phyloP scores from a whole-genome alignment of 768 basidiomycete genomes.

The Phaeotremella fagi region DNA sequence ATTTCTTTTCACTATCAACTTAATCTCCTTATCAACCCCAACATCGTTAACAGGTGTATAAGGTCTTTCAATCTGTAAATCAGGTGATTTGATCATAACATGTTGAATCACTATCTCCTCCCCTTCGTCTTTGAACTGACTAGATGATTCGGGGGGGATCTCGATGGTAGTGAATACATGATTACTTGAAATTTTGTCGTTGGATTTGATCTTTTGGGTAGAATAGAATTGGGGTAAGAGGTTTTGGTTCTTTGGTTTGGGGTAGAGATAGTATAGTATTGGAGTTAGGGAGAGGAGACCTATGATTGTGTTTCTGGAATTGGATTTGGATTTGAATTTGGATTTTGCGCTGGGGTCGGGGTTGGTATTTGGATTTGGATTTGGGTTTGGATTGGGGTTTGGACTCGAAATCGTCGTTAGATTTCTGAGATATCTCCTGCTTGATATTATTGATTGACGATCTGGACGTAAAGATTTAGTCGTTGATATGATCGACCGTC shows the following conservation, averaged over 20 bases:
- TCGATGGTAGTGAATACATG: conserved; percentile 13
- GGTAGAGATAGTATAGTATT: not conserved
- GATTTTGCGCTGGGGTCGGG: not conserved
- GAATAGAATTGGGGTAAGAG: conserved; percentile 18
- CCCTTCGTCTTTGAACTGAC: conserved; percentile 12
- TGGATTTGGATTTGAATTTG: no score
- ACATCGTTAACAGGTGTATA: conserved; percentile 46
- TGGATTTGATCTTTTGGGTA: conserved; percentile 15
- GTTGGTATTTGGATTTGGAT: not conserved
- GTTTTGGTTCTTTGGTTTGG: conserved; percentile 12
- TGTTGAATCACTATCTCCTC: conserved; percentile 38
- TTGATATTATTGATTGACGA: no score
- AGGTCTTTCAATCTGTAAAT: conserved; percentile 45
- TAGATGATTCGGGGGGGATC: conserved; percentile 26
- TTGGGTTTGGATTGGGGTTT: not conserved
- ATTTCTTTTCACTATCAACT: conserved; percentile 43
- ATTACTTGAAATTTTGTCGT: conserved; percentile 35
- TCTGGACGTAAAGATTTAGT: no score
- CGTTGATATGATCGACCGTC: not conserved
- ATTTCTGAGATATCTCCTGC: no score
- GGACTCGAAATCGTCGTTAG: no score
- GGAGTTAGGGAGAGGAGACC: conserved; percentile 2
- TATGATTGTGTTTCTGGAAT: not conserved
- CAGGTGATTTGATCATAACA: conserved; percentile 42
- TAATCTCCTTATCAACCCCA: conserved; percentile 25